Base-by-base conservation (phyloP, 441 rosid species). In the Eruca vesicaria region DNA sequence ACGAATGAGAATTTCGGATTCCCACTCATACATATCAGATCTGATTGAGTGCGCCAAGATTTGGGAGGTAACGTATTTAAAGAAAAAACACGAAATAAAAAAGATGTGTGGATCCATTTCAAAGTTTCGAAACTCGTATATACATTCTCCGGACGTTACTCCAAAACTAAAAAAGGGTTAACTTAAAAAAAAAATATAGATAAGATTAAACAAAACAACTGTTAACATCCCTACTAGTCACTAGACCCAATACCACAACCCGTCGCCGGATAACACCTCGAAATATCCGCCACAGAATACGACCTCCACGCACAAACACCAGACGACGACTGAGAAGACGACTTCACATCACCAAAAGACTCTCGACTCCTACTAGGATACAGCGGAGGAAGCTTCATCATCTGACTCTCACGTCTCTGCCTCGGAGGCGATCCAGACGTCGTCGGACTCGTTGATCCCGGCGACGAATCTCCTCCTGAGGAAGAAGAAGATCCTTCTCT, bases 251-350 rank as follows among this genome's bases (percentile, higher is more conserved):
- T 0, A 7, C 67, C 31, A 78, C 67, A 19, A 14, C 73, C 70
- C 70, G 69, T 68, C 78, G 77, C 74, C 73, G 61, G 66, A 23
- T 71, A 71, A 84, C 80, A 85, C 50, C 79, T 85, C 41, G 81
- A 88, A 12, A 91, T 71, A 79, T 91, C 93, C 72, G 85, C 92
- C 56, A 84, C 76, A 0, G 91, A 87, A 68, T 77, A 86, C 3
- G 95, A 90, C 31, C 88, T 74, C 88, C 91, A 81, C 4, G 87
- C 75, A 1, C 89, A 86, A 41, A 72, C 61, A 29, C 69, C 73
- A 66, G 52, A 31, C 5, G 52, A 31, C 5, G 85, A 74, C 36
- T 82, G 69, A 29, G 82, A 41, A 29, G 82, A 41, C 6, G 76
- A 73, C 2, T 74, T 55, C n/a, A 82, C 50, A 15, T 81, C 84